Evolutionary conservation across 208 protist species (phyloP).

Genomic region (Acanthamoeba royreba): DNA sequence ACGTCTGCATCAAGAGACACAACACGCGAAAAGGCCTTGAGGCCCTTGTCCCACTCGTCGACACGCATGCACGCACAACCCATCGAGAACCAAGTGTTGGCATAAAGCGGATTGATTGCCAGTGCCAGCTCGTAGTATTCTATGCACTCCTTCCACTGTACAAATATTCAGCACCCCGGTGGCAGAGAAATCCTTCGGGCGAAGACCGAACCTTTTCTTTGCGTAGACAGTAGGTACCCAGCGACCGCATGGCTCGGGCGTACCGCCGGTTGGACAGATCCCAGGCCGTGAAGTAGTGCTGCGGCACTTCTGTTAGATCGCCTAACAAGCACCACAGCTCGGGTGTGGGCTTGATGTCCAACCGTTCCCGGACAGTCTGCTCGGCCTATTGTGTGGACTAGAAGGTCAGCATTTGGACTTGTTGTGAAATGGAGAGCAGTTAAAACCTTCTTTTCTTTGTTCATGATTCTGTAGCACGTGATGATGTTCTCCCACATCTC

Average conservation of each 20-base stretch:
- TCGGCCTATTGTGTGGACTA: conserved; percentile 49
- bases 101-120: conserved; percentile 68
- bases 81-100: conserved; percentile 71
- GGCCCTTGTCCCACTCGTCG: conserved; percentile 62
- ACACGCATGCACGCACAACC: conserved; percentile 69
- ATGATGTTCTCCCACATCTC: conserved; percentile 75
- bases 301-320: conserved; percentile 56
- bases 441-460: conserved; percentile 51
- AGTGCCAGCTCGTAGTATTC: conserved; percentile 48
- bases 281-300: conserved; percentile 64
- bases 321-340: conserved; percentile 70
- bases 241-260: conserved; percentile 57
- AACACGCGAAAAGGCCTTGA: conserved; percentile 53
- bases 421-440: not conserved
- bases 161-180: not conserved
- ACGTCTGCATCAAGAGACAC: conserved; percentile 63
- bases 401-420: not conserved
- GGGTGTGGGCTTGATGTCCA: conserved; percentile 57
- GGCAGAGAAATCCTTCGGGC: not conserved
- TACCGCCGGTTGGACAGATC: conserved; percentile 59
- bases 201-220: conserved; percentile 22
- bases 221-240: conserved; percentile 47
- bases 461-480: conserved; percentile 65
- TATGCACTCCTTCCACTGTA: conserved; percentile 45
- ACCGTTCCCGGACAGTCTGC: conserved; percentile 30